These are phyloP conservation scores for Antarctomyces pellizariae DNA, from an alignment of 495 filamentous ascomycete genomes.

Conservation along the genomic window DNA sequence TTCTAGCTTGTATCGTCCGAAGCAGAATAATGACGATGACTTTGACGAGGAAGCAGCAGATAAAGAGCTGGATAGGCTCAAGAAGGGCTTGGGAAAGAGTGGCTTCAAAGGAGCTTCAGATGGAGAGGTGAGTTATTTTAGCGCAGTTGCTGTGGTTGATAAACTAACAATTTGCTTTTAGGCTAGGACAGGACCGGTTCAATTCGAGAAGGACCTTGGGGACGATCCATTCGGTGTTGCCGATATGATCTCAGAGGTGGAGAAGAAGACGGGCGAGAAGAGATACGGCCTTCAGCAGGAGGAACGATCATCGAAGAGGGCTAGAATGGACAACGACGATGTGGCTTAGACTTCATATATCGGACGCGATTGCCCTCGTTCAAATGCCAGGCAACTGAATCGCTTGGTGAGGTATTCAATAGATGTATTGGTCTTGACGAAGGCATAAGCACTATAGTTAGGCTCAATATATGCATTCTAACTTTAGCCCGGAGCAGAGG, in stretches of 20 bases:
- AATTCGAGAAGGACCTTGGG: conserved; percentile 77
- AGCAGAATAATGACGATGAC: conserved; percentile 36
- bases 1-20: conserved; percentile 78
- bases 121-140: conserved; percentile 39
- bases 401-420: too few species aligned
- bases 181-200: conserved; percentile 76
- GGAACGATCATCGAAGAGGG: conserved; percentile 44
- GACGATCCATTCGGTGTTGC: conserved; percentile 83
- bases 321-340: conserved; percentile 56
- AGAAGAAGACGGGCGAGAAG: conserved; percentile 41
- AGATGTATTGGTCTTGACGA: too few species aligned
- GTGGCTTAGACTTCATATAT: too few species aligned
- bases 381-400: too few species aligned
- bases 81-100: conserved; percentile 67
- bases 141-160: not conserved
- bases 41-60: conserved; percentile 65
- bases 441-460: too few species aligned
- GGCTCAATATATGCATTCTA: too few species aligned
- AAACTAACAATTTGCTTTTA: conserved; percentile 16
- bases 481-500: too few species aligned
- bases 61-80: conserved; percentile 64
- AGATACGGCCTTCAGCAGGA: conserved; percentile 70
- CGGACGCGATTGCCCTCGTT: too few species aligned
- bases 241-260: conserved; percentile 67
- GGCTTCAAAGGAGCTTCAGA: conserved; percentile 79